phyloP scores from a whole-genome alignment of 2,329 filamentous ascomycete species.

The Penicillium sp. region DNA sequence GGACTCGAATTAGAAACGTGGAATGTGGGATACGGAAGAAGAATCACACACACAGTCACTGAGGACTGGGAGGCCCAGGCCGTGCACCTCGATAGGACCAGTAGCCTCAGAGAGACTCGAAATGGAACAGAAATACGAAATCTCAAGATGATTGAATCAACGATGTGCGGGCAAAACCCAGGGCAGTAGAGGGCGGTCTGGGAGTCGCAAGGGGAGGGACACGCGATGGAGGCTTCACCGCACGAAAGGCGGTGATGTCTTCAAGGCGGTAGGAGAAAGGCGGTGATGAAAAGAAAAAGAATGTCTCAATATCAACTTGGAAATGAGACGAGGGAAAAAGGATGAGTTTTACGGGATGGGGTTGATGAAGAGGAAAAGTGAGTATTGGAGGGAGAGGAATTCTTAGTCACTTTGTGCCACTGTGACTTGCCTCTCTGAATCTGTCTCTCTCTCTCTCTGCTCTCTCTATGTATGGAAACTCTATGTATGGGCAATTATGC shows the following conservation, averaged over 20 bases:
- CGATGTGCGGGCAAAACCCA: conserved; percentile 30
- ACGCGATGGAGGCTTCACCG: conserved; percentile 29
- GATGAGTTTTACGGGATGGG: conserved; percentile 11
- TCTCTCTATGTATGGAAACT: conserved; percentile 3
- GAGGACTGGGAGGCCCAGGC: conserved; percentile 1
- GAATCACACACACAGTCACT: conserved; percentile 5
- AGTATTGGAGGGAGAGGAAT: conserved; percentile 5
- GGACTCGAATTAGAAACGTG: not conserved
- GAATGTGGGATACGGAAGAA: not conserved
- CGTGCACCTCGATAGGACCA: not conserved
- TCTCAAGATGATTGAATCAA: conserved; percentile 5
- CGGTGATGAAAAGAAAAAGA: conserved; percentile 13
- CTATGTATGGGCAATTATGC: not conserved
- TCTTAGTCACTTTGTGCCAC: conserved; percentile 9
- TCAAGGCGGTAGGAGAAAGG: conserved; percentile 16
- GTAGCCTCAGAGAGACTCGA: conserved; percentile 2
- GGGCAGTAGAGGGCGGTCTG: conserved; percentile 31
- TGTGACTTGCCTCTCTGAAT: conserved; percentile 5
- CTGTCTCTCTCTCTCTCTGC: not conserved
- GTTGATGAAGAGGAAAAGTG: conserved; percentile 2
- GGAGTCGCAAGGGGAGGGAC: conserved; percentile 15
- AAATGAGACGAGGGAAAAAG: conserved; percentile 1
- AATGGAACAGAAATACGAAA: not conserved
- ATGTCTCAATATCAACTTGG: conserved; percentile 1
- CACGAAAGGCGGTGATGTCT: conserved; percentile 33